These are phyloP conservation scores for Mycena olivaceomarginata DNA, from an alignment of 768 basidiomycete species.

Conservation along the genomic window DNA sequence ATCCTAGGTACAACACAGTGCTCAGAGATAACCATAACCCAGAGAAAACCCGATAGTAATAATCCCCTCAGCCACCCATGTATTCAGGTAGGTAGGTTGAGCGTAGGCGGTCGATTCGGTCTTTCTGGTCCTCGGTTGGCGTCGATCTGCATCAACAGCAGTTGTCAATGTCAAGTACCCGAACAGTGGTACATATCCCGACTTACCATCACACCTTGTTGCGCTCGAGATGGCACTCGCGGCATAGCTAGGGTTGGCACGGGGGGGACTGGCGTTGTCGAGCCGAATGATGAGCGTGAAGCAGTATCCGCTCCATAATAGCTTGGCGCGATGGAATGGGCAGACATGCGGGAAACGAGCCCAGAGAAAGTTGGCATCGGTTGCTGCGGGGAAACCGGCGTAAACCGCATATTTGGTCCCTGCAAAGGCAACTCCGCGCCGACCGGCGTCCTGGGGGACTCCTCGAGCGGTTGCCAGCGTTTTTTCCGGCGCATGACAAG, in stretches of 20 bases:
- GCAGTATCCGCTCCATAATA: conserved; percentile 51
- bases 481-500: conserved; percentile 51
- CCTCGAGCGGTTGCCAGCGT: conserved; percentile 39
- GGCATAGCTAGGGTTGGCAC: conserved; percentile 47
- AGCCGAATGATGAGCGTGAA: conserved; percentile 45
- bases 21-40: background rate
- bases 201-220: conserved; percentile 43
- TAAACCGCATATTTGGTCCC: conserved; percentile 40
- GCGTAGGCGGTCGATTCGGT: conserved; percentile 38
- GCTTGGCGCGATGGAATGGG: conserved; percentile 63
- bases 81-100: conserved; percentile 22
- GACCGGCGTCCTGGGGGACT: conserved; percentile 34
- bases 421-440: conserved; percentile 51
- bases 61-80: conserved; percentile 7
- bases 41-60: conserved; percentile 8
- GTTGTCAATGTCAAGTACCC: conserved; percentile 18
- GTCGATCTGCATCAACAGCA: conserved; percentile 32
- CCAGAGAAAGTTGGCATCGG: conserved; percentile 40
- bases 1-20: background rate
- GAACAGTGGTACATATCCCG: conserved; percentile 18
- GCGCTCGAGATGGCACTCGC: conserved; percentile 34
- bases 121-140: conserved; percentile 26
- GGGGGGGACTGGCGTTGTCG: conserved; percentile 51
- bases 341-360: conserved; percentile 32
- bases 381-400: conserved; percentile 40